Evolutionary conservation across 2,329 filamentous ascomycete species (phyloP), one percentile per base, ranked within the genome.

Genomic region (Thielaviopsis ethacetica): DNA sequence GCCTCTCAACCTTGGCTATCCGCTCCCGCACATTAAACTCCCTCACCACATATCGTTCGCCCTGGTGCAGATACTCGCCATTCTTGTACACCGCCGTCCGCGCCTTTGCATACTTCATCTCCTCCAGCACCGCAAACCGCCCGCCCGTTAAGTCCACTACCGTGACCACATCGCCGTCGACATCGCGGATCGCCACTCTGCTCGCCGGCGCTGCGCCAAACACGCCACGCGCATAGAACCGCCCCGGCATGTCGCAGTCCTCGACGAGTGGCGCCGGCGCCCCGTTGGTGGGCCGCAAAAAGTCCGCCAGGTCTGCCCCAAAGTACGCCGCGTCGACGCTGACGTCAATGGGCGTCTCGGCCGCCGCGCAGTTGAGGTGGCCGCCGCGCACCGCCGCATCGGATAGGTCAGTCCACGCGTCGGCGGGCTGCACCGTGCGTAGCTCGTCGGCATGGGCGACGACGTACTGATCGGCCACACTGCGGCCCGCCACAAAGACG

Each of bases 81-180:
- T 93, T 93, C 69, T 97, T 91, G 70, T 98, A 98, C 61, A 98
- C 80, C 1, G 90, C 95, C 71, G 95, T 97, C 64, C 89, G 91
- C 1, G 91, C 91, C n/a, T 93, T 83, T 1, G 87, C 93, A 1
- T 90, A 88, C 71, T 97, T 93, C n/a, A 98, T 79, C 71, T 97
- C 91, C 73, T 98, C 93, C 1, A 98, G 78, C 0, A 98, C 86
- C 0, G 84, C 74, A 67, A 97, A 97, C 58, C 82, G 81, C 26
- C 84, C 84, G 64, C 93, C 81, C 0, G 88, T 93, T 15, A 85
- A 85, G 72, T 98, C 89, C 57, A 98, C 81, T 56, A 98, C 87
- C 24, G 93, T 91, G 68, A 96, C 96, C 67, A 95, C 87, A n/a
- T 88, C 84, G 62, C 96, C 88, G 63, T 83, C 80, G 0, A 87